Evolutionary conservation across 2,329 filamentous ascomycete species (phyloP).

Genomic region (Conoideocrella luteorostrata): DNA sequence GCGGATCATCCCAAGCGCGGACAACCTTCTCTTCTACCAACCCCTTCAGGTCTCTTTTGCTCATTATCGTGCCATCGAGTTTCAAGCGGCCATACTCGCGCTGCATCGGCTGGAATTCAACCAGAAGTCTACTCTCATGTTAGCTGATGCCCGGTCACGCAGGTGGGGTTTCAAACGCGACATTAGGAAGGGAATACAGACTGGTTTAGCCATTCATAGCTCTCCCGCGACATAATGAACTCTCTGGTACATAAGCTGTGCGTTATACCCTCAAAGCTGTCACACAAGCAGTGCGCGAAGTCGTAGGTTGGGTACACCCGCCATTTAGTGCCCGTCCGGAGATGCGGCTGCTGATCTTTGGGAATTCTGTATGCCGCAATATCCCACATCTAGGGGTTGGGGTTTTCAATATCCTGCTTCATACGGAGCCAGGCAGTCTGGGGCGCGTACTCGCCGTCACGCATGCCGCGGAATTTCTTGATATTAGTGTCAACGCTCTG

Average conservation of each 20-base stretch:
- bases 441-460: conserved; percentile 82
- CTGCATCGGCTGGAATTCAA: conserved; percentile 89
- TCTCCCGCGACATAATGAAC: conserved; percentile 77
- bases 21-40: conserved; percentile 74
- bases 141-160: too few relatives aligned
- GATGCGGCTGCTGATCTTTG: conserved; percentile 63
- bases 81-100: conserved; percentile 66
- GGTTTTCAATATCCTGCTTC: conserved; percentile 80
- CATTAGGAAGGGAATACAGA: too few relatives aligned
- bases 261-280: conserved; percentile 87
- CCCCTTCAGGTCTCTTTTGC: conserved; percentile 71
- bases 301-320: conserved; percentile 94
- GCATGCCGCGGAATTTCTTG: conserved; percentile 80
- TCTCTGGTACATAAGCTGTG: conserved; percentile 92
- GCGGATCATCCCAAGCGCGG: conserved; percentile 83
- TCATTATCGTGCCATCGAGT: conserved; percentile 78
- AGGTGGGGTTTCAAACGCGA: too few relatives aligned
- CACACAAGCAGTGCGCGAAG: conserved; percentile 83
- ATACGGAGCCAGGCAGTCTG: conserved; percentile 81
- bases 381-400: conserved; percentile 97
- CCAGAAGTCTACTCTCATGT: too few relatives aligned
- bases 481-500: conserved; percentile 71
- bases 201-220: conserved; percentile 89
- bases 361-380: conserved; percentile 83
- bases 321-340: conserved; percentile 77